phyloP scores from a whole-genome alignment of 106 monocot species.

The Phalaenopsis aphrodite region DNA sequence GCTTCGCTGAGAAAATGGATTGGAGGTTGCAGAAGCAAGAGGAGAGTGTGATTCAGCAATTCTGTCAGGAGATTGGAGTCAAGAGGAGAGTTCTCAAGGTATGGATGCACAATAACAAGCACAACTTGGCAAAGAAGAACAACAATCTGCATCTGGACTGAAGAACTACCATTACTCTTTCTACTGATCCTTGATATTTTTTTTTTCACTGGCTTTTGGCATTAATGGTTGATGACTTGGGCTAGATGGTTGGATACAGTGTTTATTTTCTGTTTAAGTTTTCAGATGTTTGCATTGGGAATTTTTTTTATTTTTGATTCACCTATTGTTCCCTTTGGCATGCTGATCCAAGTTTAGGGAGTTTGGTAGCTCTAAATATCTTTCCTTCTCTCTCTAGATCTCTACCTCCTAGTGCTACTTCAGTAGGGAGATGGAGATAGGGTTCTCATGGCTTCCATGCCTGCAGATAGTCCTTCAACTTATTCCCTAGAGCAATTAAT shows the following conservation, averaged over 20 bases:
- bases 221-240: conserved; percentile 6
- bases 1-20: conserved; percentile 47
- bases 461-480: conserved; percentile 2
- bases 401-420: neutral
- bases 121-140: conserved; percentile 24
- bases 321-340: conserved; percentile 1
- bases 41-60: conserved; percentile 34
- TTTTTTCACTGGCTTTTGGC: neutral
- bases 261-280: conserved; percentile 3
- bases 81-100: conserved; percentile 54
- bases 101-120: conserved; percentile 73
- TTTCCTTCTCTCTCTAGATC: neutral
- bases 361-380: neutral
- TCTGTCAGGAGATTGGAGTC: conserved; percentile 56
- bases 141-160: neutral
- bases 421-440: neutral
- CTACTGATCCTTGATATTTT: neutral
- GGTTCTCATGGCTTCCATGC: conserved; percentile 4
- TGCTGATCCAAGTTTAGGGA: conserved; percentile 4
- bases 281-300: neutral
- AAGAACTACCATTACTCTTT: neutral
- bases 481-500: neutral
- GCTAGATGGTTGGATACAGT: neutral
- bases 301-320: neutral
- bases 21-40: conserved; percentile 51